Conservation (phyloP, 2,329 filamentous ascomycete species). For the Pseudocercospora fijiensis region DNA sequence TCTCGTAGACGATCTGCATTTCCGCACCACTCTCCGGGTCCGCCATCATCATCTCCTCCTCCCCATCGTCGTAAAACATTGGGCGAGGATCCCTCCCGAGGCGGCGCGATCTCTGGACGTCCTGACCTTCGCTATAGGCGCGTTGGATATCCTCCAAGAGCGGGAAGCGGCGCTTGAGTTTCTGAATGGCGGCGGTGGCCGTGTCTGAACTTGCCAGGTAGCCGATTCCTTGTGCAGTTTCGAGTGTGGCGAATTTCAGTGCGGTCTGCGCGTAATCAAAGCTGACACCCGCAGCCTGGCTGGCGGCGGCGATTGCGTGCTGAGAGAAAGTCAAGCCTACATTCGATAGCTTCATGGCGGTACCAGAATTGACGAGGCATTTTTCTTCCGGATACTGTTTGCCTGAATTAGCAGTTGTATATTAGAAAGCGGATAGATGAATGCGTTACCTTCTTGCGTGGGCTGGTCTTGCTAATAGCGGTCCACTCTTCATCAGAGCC, state of each 20-base stretch:
- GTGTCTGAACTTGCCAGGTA: conserved; percentile 16
- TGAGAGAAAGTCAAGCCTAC: conserved; percentile 8
- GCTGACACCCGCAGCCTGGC: conserved; percentile 19
- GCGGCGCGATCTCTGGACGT: not conserved
- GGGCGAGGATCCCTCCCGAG: not conserved
- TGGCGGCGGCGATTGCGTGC: conserved; percentile 5
- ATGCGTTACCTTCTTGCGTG: not conserved
- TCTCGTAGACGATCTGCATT: conserved; percentile 1
- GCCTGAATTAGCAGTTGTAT: not conserved
- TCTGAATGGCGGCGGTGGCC: conserved; percentile 10
- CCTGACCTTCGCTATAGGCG: conserved; percentile 12
- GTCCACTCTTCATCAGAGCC: conserved; percentile 14
- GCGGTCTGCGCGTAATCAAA: conserved; percentile 13
- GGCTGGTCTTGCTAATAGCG: not conserved
- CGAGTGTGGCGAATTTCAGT: conserved; percentile 7
- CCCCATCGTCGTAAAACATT: not conserved
- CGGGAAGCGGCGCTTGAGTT: conserved; percentile 18
- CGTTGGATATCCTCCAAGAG: conserved; percentile 21
- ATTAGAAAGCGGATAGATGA: not conserved
- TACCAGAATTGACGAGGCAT: conserved; percentile 1
- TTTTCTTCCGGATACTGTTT: conserved; percentile 8
- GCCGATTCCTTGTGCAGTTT: conserved; percentile 19
- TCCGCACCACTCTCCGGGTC: conserved; percentile 12
- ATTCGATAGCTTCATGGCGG: not conserved
- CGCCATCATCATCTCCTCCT: not conserved